phyloP scores from a whole-genome alignment of 176 grass and related monocot species.

The Dactylis glomerata region DNA sequence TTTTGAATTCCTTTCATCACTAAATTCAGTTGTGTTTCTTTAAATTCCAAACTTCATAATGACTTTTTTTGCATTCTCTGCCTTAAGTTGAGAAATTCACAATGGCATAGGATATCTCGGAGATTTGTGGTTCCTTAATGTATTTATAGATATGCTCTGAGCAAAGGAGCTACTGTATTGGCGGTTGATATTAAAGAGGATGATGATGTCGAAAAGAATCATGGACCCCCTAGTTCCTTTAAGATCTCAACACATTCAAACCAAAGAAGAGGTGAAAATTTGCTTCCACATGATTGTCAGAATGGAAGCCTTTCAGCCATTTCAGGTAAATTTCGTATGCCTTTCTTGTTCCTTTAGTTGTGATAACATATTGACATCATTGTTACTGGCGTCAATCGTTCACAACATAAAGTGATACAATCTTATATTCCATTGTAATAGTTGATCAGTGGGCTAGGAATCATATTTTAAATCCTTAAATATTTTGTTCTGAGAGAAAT shows the following conservation, averaged over 20 bases:
- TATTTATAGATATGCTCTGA: conserved; percentile 78
- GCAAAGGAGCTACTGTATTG: conserved; percentile 63
- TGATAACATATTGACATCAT: not conserved
- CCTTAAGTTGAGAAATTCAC: not conserved
- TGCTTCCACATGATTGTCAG: conserved; percentile 26
- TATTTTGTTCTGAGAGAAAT: not conserved
- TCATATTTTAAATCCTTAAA: not conserved
- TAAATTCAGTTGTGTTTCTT: not conserved
- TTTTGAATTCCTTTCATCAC: not conserved
- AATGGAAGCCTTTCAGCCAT: conserved; percentile 29
- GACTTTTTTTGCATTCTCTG: not conserved
- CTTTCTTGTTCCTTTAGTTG: not conserved
- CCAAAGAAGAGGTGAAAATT: conserved; percentile 61
- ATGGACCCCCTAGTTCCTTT: conserved; percentile 36
- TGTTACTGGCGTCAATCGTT: not conserved
- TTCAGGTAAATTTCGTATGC: conserved; percentile 19
- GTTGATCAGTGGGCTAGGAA: not conserved
- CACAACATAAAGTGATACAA: not conserved
- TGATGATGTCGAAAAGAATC: conserved; percentile 19
- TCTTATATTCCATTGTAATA: not conserved
- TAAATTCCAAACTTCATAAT: not conserved
- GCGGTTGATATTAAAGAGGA: conserved; percentile 69
- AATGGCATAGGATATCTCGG: not conserved
- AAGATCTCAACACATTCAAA: conserved; percentile 51
- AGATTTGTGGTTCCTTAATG: conserved; percentile 54